phyloP scores from a whole-genome alignment of 2,329 filamentous ascomycete genomes.

The Septoria linicola region DNA sequence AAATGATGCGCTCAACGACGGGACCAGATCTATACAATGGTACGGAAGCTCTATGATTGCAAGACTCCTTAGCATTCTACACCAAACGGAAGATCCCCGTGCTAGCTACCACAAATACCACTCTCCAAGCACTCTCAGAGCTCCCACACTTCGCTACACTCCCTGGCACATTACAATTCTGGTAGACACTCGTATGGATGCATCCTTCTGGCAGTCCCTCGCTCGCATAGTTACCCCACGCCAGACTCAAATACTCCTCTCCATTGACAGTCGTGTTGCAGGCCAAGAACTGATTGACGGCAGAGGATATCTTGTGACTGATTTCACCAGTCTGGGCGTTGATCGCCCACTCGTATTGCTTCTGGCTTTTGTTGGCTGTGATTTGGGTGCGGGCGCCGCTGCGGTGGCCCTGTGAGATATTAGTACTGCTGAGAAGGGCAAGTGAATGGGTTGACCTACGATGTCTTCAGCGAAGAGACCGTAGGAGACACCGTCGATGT shows the following conservation, averaged over 20 bases:
- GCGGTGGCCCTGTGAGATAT: slow-evolving; percentile 4
- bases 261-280: slow-evolving; percentile 14
- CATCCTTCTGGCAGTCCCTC: slow-evolving; percentile 11
- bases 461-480: slow-evolving; percentile 10
- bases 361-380: slow-evolving; percentile 1
- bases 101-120: no score
- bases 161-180: slow-evolving; percentile 14
- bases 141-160: not conserved
- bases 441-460: not conserved
- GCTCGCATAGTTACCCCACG: slow-evolving; percentile 6
- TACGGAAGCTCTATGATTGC: no score
- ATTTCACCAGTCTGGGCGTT: not conserved
- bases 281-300: slow-evolving; percentile 9
- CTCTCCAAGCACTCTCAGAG: not conserved
- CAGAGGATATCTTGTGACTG: slow-evolving; percentile 8
- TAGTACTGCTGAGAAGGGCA: not conserved
- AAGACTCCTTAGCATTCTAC: no score
- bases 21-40: no score
- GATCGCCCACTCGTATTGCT: slow-evolving; percentile 7
- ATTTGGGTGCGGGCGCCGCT: slow-evolving; percentile 9
- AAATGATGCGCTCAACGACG: no score
- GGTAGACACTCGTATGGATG: not conserved
- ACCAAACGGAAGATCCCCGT: no score
- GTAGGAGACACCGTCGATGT: slow-evolving; percentile 6
- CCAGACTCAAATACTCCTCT: slow-evolving; percentile 1